Base-by-base conservation (phyloP, 176 grass and related monocot species). In the Tillandsia fasciculata region DNA sequence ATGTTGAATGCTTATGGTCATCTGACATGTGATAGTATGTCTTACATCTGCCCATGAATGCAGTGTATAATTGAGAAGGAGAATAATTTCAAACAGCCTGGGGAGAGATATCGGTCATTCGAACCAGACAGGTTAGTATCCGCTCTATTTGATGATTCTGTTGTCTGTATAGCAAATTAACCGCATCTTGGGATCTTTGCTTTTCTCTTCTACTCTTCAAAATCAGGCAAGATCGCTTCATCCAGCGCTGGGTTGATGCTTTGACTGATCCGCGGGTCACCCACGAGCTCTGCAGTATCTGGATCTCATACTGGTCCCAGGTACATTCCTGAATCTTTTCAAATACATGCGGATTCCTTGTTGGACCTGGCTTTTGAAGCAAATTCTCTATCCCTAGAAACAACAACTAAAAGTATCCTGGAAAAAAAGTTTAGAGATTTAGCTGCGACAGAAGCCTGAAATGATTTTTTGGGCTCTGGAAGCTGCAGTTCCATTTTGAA, bases 41-140 rank as follows among this genome's bases (percentile, higher is more conserved):
- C 17, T 50, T 68, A 12, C 1, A 20, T 49, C 13, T 64, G 24
- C 24, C 68, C 74, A 28, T 57, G 79, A 75, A 50, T 79, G 61
- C 82, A 96, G 91, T 90, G 87, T 48, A 70, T 90, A 28, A 90
- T 96, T 20, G 50, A 76, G 5, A 90, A 96, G 77, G 91, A 96
- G 77, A 87, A 90, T 67, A 96, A 96, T 29, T 96, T 96, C 83
- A 90, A 87, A 78, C 91, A 96, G 69, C 84, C 87, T 50, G 91
- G 91, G 1, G 84, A 90, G 82, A 90, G 91, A 80, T 96, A 81
- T 67, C 65, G 91, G 2, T 96, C 91, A 10, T 96, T 87, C 27
- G 82, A 87, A 70, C 76, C 87, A 22, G 82, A 78, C 71, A 96
- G 91, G 91, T 96, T 53, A 52, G 64, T 68, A 4, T 70, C 8